Conservation (phyloP, 768 basidiomycete genomes). For the button mushroom (Agaricus bisporus) region DNA sequence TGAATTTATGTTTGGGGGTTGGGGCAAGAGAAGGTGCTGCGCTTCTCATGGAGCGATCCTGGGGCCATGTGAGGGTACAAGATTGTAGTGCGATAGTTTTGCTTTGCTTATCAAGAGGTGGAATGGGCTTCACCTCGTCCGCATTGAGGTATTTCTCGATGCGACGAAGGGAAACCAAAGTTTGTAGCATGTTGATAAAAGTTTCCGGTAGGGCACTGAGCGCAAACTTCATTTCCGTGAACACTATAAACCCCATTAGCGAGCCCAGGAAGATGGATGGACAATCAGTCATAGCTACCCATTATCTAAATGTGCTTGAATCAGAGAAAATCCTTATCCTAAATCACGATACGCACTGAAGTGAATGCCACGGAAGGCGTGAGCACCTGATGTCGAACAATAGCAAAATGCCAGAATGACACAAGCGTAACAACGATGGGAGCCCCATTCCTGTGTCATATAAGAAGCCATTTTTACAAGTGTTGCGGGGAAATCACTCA, state of each 20-base stretch:
- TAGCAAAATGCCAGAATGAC: constrained; percentile 67
- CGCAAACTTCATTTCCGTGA: constrained; percentile 83
- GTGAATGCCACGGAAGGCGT: constrained; percentile 87
- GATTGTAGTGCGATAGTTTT: constrained; percentile 69
- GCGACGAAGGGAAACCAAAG: constrained; percentile 78
- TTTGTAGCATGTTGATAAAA: constrained; percentile 85
- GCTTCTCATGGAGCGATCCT: constrained; percentile 52
- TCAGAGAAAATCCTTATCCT: neutral
- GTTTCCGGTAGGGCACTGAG: constrained; percentile 87
- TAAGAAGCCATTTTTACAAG: neutral
- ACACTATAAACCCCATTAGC: constrained; percentile 41
- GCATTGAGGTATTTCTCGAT: constrained; percentile 85
- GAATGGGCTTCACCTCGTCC: constrained; percentile 63
- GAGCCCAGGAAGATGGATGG: neutral
- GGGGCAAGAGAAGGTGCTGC: constrained; percentile 48
- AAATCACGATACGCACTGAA: constrained; percentile 31
- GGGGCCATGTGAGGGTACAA: constrained; percentile 89
- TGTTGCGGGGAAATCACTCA: constrained; percentile 9
- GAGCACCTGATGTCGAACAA: constrained; percentile 59
- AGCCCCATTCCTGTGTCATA: constrained; percentile 46
- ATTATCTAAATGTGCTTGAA: neutral
- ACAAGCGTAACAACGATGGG: constrained; percentile 57
- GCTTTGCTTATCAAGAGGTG: constrained; percentile 50
- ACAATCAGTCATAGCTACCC: constrained; percentile 5
- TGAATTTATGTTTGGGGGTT: constrained; percentile 76